phyloP scores from a whole-genome alignment of 2,329 filamentous ascomycete genomes.

The Aspergillus proliferans region DNA sequence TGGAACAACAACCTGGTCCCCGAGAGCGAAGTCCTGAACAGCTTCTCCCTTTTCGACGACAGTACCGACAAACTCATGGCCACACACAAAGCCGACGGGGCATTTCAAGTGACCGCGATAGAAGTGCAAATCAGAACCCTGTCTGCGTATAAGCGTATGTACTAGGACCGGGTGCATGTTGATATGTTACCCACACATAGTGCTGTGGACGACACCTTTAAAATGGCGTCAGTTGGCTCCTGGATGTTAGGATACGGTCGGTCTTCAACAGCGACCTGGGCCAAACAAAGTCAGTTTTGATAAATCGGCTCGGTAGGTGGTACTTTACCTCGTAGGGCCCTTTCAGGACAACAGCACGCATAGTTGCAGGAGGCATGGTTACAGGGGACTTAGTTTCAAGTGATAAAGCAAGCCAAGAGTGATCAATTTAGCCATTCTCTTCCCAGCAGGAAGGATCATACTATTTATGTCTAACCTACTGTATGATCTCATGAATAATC shows the following conservation, averaged over 20 bases:
- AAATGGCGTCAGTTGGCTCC: slow-evolving; percentile 63
- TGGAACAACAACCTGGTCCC: slow-evolving; percentile 67
- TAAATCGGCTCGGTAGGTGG: too few species aligned
- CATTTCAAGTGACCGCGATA: slow-evolving; percentile 59
- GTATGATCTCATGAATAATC: too few species aligned
- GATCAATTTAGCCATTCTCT: too few species aligned
- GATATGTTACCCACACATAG: slow-evolving; percentile 61
- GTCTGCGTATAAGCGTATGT: too few species aligned
- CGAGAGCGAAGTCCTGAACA: slow-evolving; percentile 61
- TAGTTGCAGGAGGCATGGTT: slow-evolving; percentile 41
- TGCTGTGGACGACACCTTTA: slow-evolving; percentile 71
- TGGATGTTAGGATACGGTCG: slow-evolving; percentile 66
- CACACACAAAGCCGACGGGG: slow-evolving; percentile 48
- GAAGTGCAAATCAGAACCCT: slow-evolving; percentile 60
- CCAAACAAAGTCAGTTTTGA: too few species aligned
- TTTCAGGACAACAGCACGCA: slow-evolving; percentile 81
- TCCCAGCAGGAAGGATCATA: too few species aligned
- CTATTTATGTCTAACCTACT: too few species aligned
- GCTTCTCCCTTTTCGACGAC: slow-evolving; percentile 59
- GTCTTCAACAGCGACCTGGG: slow-evolving; percentile 60
- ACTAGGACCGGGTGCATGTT: background rate
- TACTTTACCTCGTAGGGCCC: slow-evolving; percentile 52
- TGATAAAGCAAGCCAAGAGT: too few species aligned
- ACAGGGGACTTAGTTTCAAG: background rate
- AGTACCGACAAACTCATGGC: slow-evolving; percentile 77